Base-by-base conservation (phyloP, 2,329 filamentous ascomycete genomes). In the Chaetomium sp. region DNA sequence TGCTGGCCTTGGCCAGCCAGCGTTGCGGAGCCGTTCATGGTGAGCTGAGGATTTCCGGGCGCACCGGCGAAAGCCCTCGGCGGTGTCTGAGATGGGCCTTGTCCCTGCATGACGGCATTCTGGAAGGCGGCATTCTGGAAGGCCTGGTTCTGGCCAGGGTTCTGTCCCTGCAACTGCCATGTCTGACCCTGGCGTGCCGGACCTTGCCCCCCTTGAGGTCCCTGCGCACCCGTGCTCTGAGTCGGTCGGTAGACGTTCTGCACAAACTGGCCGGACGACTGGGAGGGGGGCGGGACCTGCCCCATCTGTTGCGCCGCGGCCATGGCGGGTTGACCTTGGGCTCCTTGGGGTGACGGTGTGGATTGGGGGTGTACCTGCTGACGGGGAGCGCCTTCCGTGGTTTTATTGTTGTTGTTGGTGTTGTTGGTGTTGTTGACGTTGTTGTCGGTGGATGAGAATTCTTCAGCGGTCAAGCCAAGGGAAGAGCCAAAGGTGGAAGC, bases 401-500 rank as follows among this genome's bases (percentile, higher is more conserved):
- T n/a, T n/a, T 50, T 61, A 65, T 58, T 64, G 56, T 58, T 55
- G 47, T 27, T 53, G 45, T 16, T 42, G 38, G 6, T 42, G 38
- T 38, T 38, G 5, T 38, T 38, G 35, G 16, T 38, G 3, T 38
- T 38, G 35, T 38, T 38, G 3, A 5, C 19, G 13, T 38, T 61
- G 67, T 60, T 64, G 56, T 58, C 57, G 55, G 25, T 53, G 45
- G 65, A n/a, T 27, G 60, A 66, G 51, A 66, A 65, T 27, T 66
- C 65, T 23, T 69, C 63, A 31, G 70, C 65, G 45, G 64, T 68
- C 27, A 67, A 65, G 76, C 78, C 42, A 74, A 83, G 69, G 21
- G 71, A 72, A 35, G 80, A 70, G 50, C 82, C 82, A 73, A 88
- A 85, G 3, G 83, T 84, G 19, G 86, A 87, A 16, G 80, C 81